phyloP scores from a whole-genome alignment of 768 basidiomycete species.

The Rickenella mellea region DNA sequence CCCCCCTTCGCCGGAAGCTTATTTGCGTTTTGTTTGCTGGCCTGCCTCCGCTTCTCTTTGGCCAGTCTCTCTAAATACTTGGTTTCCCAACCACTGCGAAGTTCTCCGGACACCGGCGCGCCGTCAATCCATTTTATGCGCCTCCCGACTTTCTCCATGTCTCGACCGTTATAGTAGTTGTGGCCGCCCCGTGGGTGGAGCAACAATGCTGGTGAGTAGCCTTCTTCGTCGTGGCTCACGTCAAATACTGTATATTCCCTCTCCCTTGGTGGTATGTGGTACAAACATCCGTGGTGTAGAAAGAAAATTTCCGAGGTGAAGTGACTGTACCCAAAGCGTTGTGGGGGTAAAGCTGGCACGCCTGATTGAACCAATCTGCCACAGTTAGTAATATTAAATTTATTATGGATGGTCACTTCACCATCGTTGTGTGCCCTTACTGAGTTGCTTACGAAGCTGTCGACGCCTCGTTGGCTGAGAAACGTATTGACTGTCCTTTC shows the following conservation, averaged over 20 bases:
- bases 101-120: too few species aligned
- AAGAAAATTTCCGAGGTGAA: slow-evolving; percentile 40
- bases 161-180: slow-evolving; percentile 51
- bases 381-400: background rate
- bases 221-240: slow-evolving; percentile 12
- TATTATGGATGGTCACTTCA: too few species aligned
- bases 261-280: slow-evolving; percentile 35
- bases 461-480: slow-evolving; percentile 24
- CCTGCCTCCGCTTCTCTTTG: too few species aligned
- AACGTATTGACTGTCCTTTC: slow-evolving; percentile 24
- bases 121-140: too few species aligned
- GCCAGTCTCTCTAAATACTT: too few species aligned
- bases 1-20: too few species aligned
- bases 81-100: too few species aligned
- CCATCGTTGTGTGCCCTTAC: slow-evolving; percentile 52
- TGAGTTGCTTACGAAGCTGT: slow-evolving; percentile 34
- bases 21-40: too few species aligned
- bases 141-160: slow-evolving; percentile 36
- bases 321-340: slow-evolving; percentile 41
- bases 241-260: slow-evolving; percentile 37
- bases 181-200: slow-evolving; percentile 51
- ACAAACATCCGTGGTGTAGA: slow-evolving; percentile 36
- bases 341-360: slow-evolving; percentile 48
- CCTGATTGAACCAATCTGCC: slow-evolving; percentile 23
- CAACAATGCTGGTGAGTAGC: slow-evolving; percentile 11